Evolutionary conservation across 495 filamentous ascomycete genomes (phyloP).

Genomic region (Aspergillus funiculosus): DNA sequence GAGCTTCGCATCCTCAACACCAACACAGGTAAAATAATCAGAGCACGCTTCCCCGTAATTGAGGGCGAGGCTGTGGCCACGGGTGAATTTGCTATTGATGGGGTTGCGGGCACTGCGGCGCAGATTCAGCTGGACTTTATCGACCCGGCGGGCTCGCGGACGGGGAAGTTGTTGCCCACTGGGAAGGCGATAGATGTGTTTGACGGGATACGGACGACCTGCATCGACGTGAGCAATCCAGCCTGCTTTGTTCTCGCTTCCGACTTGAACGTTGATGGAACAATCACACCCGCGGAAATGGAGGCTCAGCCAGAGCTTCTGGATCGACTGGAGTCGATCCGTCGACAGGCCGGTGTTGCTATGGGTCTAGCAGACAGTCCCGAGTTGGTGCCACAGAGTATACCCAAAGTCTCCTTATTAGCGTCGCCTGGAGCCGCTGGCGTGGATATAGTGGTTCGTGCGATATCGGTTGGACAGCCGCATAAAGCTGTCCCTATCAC

Average conservation of each 20-base stretch:
- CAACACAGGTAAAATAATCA: conserved; percentile 49
- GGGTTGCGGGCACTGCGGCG: conserved; percentile 55
- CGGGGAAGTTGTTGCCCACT: conserved; percentile 60
- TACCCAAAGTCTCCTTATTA: conserved; percentile 64
- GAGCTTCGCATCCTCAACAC: conserved; percentile 47
- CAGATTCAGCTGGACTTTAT: conserved; percentile 58
- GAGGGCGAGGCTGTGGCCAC: conserved; percentile 42
- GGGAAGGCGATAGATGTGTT: conserved; percentile 51
- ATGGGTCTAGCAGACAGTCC: conserved; percentile 54
- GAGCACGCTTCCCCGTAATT: conserved; percentile 43
- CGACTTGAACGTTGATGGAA: conserved; percentile 45
- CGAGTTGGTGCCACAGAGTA: conserved; percentile 47
- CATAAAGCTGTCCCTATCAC: conserved; percentile 62
- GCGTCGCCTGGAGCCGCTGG: conserved; percentile 31
- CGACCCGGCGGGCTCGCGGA: conserved; percentile 61
- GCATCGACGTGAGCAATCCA: conserved; percentile 63
- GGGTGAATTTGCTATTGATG: conserved; percentile 61
- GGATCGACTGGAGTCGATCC: conserved; percentile 52
- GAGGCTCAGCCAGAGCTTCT: conserved; percentile 44
- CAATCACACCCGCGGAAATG: conserved; percentile 50
- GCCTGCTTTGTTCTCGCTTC: conserved; percentile 55
- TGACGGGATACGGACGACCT: conserved; percentile 46
- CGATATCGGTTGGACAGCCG: conserved; percentile 49
- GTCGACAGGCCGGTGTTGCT: conserved; percentile 50
- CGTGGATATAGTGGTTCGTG: conserved; percentile 43